A percentile compares a stretch with the other conserved stretches of the same genome.
Conservation (phyloP, 257 asterid genomes). For the Primulina tabacum region DNA sequence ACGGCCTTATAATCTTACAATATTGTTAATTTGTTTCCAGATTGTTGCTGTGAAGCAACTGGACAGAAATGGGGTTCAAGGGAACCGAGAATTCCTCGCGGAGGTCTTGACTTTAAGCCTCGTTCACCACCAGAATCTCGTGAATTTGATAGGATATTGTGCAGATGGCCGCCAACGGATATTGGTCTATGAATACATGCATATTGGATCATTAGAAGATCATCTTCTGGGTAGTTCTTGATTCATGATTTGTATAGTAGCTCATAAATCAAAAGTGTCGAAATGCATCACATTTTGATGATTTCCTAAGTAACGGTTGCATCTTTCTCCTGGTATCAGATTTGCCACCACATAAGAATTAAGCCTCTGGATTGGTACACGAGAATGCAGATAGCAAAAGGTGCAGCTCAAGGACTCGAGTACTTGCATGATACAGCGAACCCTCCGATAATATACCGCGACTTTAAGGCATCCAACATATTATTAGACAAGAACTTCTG, state of each 20-base stretch:
- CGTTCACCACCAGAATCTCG: conserved; percentile 70
- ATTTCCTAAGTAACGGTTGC: neutral
- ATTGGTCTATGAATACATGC: conserved; percentile 66
- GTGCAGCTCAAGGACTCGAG: conserved; percentile 48
- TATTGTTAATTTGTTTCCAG: conserved; percentile 25
- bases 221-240: conserved; percentile 57
- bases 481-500: conserved; percentile 32
- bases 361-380: conserved; percentile 44
- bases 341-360: conserved; percentile 27
- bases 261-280: no score
- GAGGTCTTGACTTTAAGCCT: conserved; percentile 75
- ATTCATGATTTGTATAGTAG: neutral
- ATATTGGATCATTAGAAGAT: conserved; percentile 67
- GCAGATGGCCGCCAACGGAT: conserved; percentile 89
- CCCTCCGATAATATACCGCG: conserved; percentile 44
- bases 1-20: no score
- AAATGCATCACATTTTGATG: no score
- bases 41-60: conserved; percentile 56
- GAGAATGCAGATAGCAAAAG: conserved; percentile 42
- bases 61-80: conserved; percentile 46
- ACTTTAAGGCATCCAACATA: conserved; percentile 43
- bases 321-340: conserved; percentile 23
- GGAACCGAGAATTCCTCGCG: conserved; percentile 51
- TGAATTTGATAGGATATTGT: conserved; percentile 74
- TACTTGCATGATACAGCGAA: conserved; percentile 43